These are phyloP conservation scores for Coriolopsis trogii DNA, from an alignment of 1,284 basidiomycete species.

Conservation along the genomic window DNA sequence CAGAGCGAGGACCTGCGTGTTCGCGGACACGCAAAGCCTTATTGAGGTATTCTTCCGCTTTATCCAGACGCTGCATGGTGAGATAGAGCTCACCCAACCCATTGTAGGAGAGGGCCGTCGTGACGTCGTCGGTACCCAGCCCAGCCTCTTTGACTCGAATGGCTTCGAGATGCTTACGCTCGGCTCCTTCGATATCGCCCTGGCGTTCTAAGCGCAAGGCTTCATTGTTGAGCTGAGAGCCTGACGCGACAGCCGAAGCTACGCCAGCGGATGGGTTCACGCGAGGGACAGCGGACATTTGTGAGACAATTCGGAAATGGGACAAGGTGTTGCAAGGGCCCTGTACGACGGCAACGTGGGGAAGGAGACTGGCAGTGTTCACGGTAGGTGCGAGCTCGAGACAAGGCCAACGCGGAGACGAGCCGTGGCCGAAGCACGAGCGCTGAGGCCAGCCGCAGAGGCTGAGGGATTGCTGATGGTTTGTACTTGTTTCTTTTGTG, in stretches of 20 bases:
- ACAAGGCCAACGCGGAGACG: background rate
- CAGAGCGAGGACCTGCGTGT: conserved; percentile 22
- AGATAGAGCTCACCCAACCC: conserved; percentile 38
- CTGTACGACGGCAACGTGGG: no score
- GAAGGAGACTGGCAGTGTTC: background rate
- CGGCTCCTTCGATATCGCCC: conserved; percentile 35
- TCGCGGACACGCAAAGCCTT: conserved; percentile 35
- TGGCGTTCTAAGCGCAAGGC: conserved; percentile 25
- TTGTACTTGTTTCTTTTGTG: conserved; percentile 24
- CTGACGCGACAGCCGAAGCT: conserved; percentile 9
- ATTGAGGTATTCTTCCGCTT: conserved; percentile 36
- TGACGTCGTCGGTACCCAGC: conserved; percentile 19
- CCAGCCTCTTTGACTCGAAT: conserved; percentile 32
- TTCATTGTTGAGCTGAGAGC: conserved; percentile 26
- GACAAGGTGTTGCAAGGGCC: background rate
- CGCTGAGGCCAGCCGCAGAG: background rate
- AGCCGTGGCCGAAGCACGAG: background rate
- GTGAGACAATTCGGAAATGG: background rate
- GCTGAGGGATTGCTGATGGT: background rate
- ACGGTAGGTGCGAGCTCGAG: background rate
- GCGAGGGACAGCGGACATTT: background rate
- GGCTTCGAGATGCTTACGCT: conserved; percentile 33
- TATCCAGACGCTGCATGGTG: conserved; percentile 33
- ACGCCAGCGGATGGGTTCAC: conserved; percentile 17
- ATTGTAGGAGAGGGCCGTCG: conserved; percentile 36